Conservation (phyloP, 106 monocot genomes). For the Dendrobium catenatum region DNA sequence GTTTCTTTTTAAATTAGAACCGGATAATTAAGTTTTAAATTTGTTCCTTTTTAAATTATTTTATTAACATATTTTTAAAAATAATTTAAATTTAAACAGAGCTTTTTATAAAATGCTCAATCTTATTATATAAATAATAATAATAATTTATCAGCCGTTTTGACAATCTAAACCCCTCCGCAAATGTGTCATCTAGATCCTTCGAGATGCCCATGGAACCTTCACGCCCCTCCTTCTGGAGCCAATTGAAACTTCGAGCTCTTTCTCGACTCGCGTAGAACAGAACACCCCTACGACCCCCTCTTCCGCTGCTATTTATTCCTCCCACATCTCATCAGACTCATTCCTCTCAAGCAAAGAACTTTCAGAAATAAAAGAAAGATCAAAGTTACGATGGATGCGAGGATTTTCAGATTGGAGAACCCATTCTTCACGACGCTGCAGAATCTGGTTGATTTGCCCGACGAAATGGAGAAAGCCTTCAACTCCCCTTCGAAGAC, state of each 20-base stretch:
- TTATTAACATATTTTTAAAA: too few species aligned
- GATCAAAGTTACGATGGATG: background rate
- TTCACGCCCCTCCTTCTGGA: background rate
- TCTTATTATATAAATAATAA: too few species aligned
- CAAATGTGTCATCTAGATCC: background rate
- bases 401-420: conserved; percentile 1
- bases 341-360: background rate
- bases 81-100: too few species aligned
- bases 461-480: conserved; percentile 24
- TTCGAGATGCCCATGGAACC: background rate
- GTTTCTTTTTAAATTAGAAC: too few species aligned
- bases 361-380: background rate
- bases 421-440: conserved; percentile 21
- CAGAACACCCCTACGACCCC: background rate
- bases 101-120: too few species aligned
- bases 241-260: too few species aligned
- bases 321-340: background rate
- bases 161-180: too few species aligned
- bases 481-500: conserved; percentile 37
- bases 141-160: too few species aligned
- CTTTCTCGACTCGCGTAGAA: background rate
- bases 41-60: too few species aligned
- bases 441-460: conserved; percentile 43
- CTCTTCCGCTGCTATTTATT: background rate
- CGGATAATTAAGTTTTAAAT: too few species aligned